Evolutionary conservation across 768 basidiomycete genomes (phyloP).

Genomic region (Boletellus ananas): DNA sequence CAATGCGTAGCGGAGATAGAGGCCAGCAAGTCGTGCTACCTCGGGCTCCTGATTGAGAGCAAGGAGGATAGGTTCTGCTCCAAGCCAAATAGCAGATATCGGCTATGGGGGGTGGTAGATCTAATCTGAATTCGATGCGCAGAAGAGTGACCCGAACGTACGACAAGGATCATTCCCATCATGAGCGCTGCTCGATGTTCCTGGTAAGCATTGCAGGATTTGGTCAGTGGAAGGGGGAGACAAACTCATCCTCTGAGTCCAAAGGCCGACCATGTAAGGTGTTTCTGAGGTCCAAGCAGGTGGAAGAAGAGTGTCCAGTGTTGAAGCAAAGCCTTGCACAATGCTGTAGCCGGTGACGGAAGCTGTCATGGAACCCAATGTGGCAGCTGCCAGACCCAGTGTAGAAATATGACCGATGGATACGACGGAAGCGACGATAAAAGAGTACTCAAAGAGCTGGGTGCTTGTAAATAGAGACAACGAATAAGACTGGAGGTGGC

Average conservation of each 20-base stretch:
- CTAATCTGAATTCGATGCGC: not conserved
- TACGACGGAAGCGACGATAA: slow-evolving; percentile 79
- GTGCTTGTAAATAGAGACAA: slow-evolving; percentile 42
- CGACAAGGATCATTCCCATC: slow-evolving; percentile 53
- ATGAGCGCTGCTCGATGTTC: slow-evolving; percentile 49
- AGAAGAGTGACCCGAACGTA: slow-evolving; percentile 33
- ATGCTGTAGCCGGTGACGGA: slow-evolving; percentile 58
- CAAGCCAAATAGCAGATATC: slow-evolving; percentile 74
- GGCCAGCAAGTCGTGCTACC: slow-evolving; percentile 70
- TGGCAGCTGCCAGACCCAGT: slow-evolving; percentile 80
- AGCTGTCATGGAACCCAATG: slow-evolving; percentile 70
- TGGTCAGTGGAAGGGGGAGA: slow-evolving; percentile 4
- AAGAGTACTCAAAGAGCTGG: slow-evolving; percentile 79
- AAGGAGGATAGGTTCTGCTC: slow-evolving; percentile 74
- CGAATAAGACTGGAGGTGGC: slow-evolving; percentile 1
- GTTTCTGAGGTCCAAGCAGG: slow-evolving; percentile 90
- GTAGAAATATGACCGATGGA: slow-evolving; percentile 91
- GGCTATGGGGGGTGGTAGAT: slow-evolving; percentile 29
- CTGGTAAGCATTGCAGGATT: slow-evolving; percentile 4
- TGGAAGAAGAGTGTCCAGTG: slow-evolving; percentile 91
- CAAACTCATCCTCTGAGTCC: slow-evolving; percentile 86
- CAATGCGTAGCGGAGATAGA: slow-evolving; percentile 74
- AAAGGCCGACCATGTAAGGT: slow-evolving; percentile 82
- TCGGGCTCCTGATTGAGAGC: slow-evolving; percentile 76
- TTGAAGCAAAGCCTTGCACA: slow-evolving; percentile 75